Evolutionary conservation across 805 yeast genomes (phyloP), one percentile per base, ranked within the genome.

Genomic region (Jamesozyma hellenica): DNA sequence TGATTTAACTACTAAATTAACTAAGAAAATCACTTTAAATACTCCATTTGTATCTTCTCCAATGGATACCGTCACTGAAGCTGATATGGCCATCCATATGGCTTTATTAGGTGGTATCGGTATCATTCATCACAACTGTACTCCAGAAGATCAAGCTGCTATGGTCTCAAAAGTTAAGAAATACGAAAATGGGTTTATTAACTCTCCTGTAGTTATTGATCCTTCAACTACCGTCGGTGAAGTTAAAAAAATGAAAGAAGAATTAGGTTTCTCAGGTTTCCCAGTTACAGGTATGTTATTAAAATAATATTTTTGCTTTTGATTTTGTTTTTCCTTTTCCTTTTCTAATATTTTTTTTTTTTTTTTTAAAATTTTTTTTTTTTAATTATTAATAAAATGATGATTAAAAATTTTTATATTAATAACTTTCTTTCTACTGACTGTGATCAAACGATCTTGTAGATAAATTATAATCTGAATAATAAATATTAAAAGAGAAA

Each of bases 361-460:
- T 33, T 31, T 7, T 33, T 41, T 36, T 28, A 17, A 11, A 5
- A 14, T 6, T 8, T 31, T 18, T 8, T 15, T 13, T 8, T 17
- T 21, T 21, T 21, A 5, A 21, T 21, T 21, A 21, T 21, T n/a
- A 21, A 39, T 51, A 41, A 45, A 28, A 60, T 77, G 84, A 78
- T 77, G 82, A 78, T 71, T 58, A 59, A 48, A 50, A 56, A 52
- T 46, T 39, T 38, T 28, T 50, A 48, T 53, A 54, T 63, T 60
- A 63, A 72, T 84, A 87, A 90, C 97, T 90, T 90, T 90, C 98
- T 97, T 90, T 90, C 98, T 90, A 81, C 97, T 95, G 96, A 81
- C 57, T 70, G 61, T 61, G 94, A 82, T 83, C 92, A 79, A 79
- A 82, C 94, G 92, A 87, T 83, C 94, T 75, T 86, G 96, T 67